Evolutionary conservation across 139 green algal genomes (phyloP), one percentile per base, ranked within the genome.

Genomic region (Chlamydomonas sp.): DNA sequence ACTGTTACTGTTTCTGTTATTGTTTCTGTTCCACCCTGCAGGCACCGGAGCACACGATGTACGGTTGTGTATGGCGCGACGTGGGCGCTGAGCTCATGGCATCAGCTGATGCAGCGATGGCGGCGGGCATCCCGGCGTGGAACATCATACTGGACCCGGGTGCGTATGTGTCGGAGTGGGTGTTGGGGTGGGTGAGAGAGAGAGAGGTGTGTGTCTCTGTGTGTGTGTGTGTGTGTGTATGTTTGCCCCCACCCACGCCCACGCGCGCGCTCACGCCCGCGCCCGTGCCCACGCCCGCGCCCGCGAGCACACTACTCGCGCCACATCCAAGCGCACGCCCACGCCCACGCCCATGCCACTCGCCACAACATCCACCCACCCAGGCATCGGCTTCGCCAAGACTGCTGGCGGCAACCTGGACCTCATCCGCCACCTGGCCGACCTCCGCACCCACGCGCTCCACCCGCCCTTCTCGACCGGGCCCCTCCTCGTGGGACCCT

Each of bases 361-460:
- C n/a, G n/a, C n/a, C n/a, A n/a, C 54, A 63, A 20, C 54, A 63
- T 30, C 13, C 22, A 6, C 10, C 4, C n/a, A 8, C 58, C 31
- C 69, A 88, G 90, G 91, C 20, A 75, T 98, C n/a, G 92, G 92
- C 2, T 97, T 97, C 77, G 79, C 86, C 33, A 97, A 97, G 83
- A 87, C 79, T 22, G 5, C 16, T 0, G 60, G 81, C 3, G 80
- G 73, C 35, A 95, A 85, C 78, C 4, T 90, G 35, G 58, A 87
- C 48, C 74, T 96, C 58, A 76, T 97, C 22, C 67, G 75, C 8
- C 49, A 75, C 30, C 73, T 95, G 57, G n/a, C 35, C 5, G 54
- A 60, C 1, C 70, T 95, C 68, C 78, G 78, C 8, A 16, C 26
- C 2, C 57, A 66, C 20, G 72, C 39, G 37, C 16, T 54, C 31